Evolutionary conservation across 73 alveolate species (phyloP).

Genomic region (Paramecium primaurelia): DNA sequence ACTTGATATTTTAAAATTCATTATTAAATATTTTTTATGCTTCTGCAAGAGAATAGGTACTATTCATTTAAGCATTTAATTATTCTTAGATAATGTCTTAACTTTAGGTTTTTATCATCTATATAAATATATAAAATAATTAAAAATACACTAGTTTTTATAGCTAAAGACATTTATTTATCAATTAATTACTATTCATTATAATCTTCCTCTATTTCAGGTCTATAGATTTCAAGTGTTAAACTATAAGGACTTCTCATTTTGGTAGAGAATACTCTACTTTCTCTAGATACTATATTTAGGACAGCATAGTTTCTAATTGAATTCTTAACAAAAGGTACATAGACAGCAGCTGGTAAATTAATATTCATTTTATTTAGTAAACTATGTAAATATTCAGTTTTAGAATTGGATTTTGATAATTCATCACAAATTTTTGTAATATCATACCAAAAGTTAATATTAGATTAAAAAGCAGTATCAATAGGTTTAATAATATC

Average conservation of each 20-base stretch:
- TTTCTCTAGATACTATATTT: slow-evolving; percentile 62
- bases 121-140: neutral
- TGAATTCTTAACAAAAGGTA: slow-evolving; percentile 65
- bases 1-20: neutral
- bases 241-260: slow-evolving; percentile 72
- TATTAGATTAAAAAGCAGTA: neutral
- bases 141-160: neutral
- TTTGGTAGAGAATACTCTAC: slow-evolving; percentile 67
- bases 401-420: neutral
- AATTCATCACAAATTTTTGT: neutral
- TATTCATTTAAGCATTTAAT: neutral
- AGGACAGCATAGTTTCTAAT: slow-evolving; percentile 62
- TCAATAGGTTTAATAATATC: neutral
- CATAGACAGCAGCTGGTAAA: slow-evolving; percentile 71
- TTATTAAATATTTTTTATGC: neutral
- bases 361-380: slow-evolving; percentile 54
- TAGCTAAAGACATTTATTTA: neutral
- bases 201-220: slow-evolving; percentile 56
- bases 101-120: neutral
- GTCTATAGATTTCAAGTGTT: slow-evolving; percentile 67
- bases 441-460: slow-evolving; percentile 25
- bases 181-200: neutral
- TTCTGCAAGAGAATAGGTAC: neutral
- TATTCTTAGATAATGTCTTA: neutral
- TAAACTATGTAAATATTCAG: neutral